Base-by-base conservation (phyloP, 495 filamentous ascomycete genomes). In the Parmelia sp. region DNA sequence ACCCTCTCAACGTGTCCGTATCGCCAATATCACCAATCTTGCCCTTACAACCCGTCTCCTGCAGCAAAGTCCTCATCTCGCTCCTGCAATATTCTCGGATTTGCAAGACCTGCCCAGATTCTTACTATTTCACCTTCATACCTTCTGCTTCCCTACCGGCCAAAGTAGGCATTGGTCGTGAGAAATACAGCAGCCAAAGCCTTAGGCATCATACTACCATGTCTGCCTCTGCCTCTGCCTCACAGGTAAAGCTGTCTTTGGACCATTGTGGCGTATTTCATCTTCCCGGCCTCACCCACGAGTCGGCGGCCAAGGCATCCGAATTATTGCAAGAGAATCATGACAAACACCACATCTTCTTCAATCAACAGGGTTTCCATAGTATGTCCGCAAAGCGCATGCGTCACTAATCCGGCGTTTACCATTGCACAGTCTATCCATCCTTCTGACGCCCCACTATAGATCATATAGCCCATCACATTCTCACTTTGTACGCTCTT, bases 401-500 rank as follows among this genome's bases (percentile, higher is more conserved):
- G n/a, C n/a, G n/a, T n/a, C n/a, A n/a, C n/a, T n/a, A n/a, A n/a
- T n/a, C n/a, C n/a, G n/a, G n/a, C n/a, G n/a, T n/a, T n/a, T n/a
- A n/a, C n/a, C n/a, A n/a, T n/a, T n/a, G n/a, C n/a, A n/a, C n/a
- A n/a, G n/a, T n/a, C n/a, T n/a, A n/a, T n/a, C n/a, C 3, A 23
- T n/a, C 42, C 9, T 5, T 21, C 35, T 62, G 33, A 61, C 27
- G 29, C 1, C 44, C n/a, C 10, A n/a, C 33, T 51, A 37, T 68
- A 75, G 77, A 83, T 65, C 79, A 93, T 74, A 89, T 94, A 61
- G 83, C 77, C 5, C 91, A 96, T 68, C 84, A 88, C 60, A 74
- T 94, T 17, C 79, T 95, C 12, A 84, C 84, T n/a, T 73, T 91
- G 58, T 95, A 84, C 71, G 86, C 87, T 42, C 83, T 94, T n/a